Percentiles rank a stretch among this genome's conserved stretches.
phyloP scores from a whole-genome alignment of 129 eudicot genomes.

The Smallanthus sonchifolius region DNA sequence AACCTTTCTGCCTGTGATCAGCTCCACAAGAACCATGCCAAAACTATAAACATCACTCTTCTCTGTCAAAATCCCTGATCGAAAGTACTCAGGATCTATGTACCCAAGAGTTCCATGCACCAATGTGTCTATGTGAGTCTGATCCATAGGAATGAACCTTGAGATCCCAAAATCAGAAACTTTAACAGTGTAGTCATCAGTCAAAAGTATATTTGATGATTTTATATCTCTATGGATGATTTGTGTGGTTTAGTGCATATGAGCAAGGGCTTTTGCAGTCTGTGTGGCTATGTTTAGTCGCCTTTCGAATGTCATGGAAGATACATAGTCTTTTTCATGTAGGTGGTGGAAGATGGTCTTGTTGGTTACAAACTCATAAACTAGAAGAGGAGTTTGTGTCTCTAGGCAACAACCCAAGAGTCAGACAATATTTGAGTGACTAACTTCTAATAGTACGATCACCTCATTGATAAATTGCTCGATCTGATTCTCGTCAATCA shows the following conservation, averaged over 20 bases:
- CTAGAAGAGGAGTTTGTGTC: background rate
- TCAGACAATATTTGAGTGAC: background rate
- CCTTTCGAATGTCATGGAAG: background rate
- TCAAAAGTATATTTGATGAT: constrained; percentile 1
- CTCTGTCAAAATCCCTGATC: background rate
- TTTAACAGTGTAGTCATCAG: background rate
- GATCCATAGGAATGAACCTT: background rate
- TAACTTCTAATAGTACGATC: background rate
- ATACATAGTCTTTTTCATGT: background rate
- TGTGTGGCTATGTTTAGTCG: background rate
- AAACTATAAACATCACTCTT: background rate
- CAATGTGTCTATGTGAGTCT: background rate
- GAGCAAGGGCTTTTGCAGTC: too few species aligned
- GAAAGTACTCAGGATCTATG: constrained; percentile 2
- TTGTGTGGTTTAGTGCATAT: too few species aligned
- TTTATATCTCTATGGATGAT: background rate
- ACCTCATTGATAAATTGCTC: background rate
- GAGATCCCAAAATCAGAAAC: background rate
- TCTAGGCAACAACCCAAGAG: constrained; percentile 1
- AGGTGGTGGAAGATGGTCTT: background rate
- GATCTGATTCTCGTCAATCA: background rate
- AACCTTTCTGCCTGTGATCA: background rate
- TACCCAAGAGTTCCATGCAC: background rate
- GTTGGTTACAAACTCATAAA: background rate
- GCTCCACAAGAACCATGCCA: background rate